Evolutionary conservation across 345 rosid genomes (phyloP).

Genomic region (Eucalyptus polyanthemos): DNA sequence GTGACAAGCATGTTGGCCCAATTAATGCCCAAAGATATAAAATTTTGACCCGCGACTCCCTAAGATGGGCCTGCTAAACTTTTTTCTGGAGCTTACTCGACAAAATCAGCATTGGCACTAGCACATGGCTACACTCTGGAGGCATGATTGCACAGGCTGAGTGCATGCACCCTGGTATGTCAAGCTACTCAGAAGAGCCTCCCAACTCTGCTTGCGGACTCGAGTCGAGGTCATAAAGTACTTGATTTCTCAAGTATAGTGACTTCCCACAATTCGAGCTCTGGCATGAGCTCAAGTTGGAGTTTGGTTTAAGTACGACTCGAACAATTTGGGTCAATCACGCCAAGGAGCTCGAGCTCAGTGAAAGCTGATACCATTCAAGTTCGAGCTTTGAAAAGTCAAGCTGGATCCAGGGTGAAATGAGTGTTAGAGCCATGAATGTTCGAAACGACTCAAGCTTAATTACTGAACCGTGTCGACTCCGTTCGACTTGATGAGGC

Average conservation of each 20-base stretch:
- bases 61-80: not conserved
- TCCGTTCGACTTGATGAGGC: not conserved
- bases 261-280: not conserved
- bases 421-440: not conserved
- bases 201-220: not conserved
- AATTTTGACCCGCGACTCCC: not conserved
- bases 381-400: not conserved
- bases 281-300: not conserved
- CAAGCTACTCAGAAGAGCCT: not conserved
- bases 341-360: not conserved
- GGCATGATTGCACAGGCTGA: not conserved
- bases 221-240: not conserved
- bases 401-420: not conserved
- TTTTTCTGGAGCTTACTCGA: not conserved
- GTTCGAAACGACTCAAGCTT: not conserved
- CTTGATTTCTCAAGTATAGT: not conserved
- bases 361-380: not conserved
- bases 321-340: not conserved
- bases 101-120: not conserved
- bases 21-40: not conserved
- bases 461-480: not conserved
- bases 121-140: not conserved
- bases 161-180: not conserved
- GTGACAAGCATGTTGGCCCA: not conserved
- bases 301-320: not conserved